These are phyloP conservation scores for Kurtzmaniella quercitrusa DNA, from an alignment of 1,139 yeast species.

Conservation along the genomic window DNA sequence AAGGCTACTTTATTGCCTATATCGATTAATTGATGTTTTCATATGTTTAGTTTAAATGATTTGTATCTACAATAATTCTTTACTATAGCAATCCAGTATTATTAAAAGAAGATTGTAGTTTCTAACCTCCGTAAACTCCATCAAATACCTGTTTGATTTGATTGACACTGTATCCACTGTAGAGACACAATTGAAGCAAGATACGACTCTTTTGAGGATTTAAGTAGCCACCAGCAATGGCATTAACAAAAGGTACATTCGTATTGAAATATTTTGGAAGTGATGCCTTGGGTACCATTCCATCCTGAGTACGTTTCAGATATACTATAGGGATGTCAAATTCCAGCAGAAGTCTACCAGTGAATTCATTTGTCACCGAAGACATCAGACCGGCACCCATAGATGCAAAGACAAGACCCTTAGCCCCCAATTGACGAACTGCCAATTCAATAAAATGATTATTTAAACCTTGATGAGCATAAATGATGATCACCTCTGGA, in stretches of 20 bases:
- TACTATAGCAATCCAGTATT: neutral
- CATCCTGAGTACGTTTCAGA: slow-evolving; percentile 65
- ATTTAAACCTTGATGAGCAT: slow-evolving; percentile 60
- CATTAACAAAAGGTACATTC: slow-evolving; percentile 31
- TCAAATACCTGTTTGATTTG: slow-evolving; percentile 46
- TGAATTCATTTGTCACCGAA: slow-evolving; percentile 42
- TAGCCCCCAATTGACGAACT: slow-evolving; percentile 36
- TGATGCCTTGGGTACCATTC: slow-evolving; percentile 42
- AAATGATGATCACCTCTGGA: slow-evolving; percentile 50
- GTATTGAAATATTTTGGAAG: slow-evolving; percentile 20
- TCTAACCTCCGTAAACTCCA: slow-evolving; percentile 26
- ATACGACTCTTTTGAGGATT: slow-evolving; percentile 68
- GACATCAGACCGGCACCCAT: slow-evolving; percentile 71
- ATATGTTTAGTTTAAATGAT: neutral
- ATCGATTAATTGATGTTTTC: neutral
- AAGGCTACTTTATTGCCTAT: neutral
- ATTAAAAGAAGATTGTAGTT: neutral
- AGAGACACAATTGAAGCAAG: slow-evolving; percentile 55
- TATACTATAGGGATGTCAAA: slow-evolving; percentile 52
- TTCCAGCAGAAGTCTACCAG: slow-evolving; percentile 25
- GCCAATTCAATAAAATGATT: slow-evolving; percentile 43
- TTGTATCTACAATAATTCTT: neutral
- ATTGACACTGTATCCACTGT: slow-evolving; percentile 33
- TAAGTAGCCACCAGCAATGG: slow-evolving; percentile 61
- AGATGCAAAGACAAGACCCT: slow-evolving; percentile 62